A percentile compares a stretch with the other conserved stretches of the same genome.
Conservation (phyloP, 2,329 filamentous ascomycete species). For the Aspergillus puulaauensis region DNA sequence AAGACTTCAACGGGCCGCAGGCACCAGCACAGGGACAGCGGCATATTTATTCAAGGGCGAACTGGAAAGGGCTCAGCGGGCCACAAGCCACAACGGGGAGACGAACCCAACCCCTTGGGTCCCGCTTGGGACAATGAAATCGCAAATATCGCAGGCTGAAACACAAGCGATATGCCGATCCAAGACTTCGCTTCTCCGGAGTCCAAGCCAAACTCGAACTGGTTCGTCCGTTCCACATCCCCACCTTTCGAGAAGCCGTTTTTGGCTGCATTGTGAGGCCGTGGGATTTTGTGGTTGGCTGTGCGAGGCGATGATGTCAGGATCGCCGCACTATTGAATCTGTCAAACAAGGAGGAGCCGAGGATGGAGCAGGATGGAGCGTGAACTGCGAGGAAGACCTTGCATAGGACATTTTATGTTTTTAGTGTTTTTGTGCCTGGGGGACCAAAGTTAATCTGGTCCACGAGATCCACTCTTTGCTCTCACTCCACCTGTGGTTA, state of each 20-base stretch:
- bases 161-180: slow-evolving; percentile 20
- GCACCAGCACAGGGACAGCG: too few relatives aligned
- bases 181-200: slow-evolving; percentile 12
- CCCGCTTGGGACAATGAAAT: neutral
- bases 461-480: too few relatives aligned
- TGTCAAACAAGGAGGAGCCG: slow-evolving; percentile 1
- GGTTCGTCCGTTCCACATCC: slow-evolving; percentile 4
- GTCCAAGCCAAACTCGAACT: slow-evolving; percentile 7
- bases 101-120: slow-evolving; percentile 13
- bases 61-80: too few relatives aligned
- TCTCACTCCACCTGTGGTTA: too few relatives aligned
- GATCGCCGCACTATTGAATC: slow-evolving; percentile 19
- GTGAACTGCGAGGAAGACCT: neutral
- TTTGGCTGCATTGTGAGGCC: neutral
- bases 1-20: too few relatives aligned
- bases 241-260: neutral
- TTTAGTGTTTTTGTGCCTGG: too few relatives aligned
- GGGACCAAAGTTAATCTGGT: too few relatives aligned
- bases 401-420: too few relatives aligned
- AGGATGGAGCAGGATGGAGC: neutral
- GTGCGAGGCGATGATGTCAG: slow-evolving; percentile 7
- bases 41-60: too few relatives aligned
- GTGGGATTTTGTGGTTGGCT: neutral
- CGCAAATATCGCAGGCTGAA: slow-evolving; percentile 16
- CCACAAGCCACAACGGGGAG: neutral